Base-by-base conservation (phyloP, 1,284 basidiomycete species). In the Fomitopsis schrenkii region DNA sequence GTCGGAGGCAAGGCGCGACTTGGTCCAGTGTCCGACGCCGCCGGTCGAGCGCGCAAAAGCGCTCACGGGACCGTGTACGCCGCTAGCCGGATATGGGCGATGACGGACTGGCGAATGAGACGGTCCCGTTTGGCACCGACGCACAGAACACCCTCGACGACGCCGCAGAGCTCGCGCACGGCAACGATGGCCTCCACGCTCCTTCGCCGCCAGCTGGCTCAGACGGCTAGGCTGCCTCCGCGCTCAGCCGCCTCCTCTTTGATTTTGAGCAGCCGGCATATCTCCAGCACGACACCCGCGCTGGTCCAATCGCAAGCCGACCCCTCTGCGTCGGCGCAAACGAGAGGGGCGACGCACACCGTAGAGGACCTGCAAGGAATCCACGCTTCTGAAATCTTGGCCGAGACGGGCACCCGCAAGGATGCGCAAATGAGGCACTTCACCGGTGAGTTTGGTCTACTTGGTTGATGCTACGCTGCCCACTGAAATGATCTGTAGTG, bases 341-440 rank as follows among this genome's bases (percentile, higher is more conserved):
- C 73, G 50, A 63, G 53, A 60, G 70, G 66, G 54, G 70, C 70
- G 56, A 83, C 83, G 59, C 88, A 90, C 71, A 86, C 85, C n/a
- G 88, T 90, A 41, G 90, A 93, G 75, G 90, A 91, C 73, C 74
- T 97, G 62, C 93, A 96, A 70, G 85, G 85, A 58, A 81, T 93
- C 78, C 79, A 82, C 67, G 90, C 92, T 2, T 76, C 86, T 45
- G 88, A 95, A 67, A 90, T 97, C 69, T 76, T 97, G 62, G 79
- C 82, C 58, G 92, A 95, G 75, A 84, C 84, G 2, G 89, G 87
- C 12, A 82, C 85, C 28, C 81, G 86, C 62, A 86, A 85, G 62
- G 92, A 94, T 67, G 80, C 91, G n/a, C 88, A 87, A 74, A 87
- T 98, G 84, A 85, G 93, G 72, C 94, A 96, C 77, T 96, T 96